These are phyloP conservation scores for Tagetes erecta DNA, from an alignment of 129 eudicot genomes.

Conservation along the genomic window DNA sequence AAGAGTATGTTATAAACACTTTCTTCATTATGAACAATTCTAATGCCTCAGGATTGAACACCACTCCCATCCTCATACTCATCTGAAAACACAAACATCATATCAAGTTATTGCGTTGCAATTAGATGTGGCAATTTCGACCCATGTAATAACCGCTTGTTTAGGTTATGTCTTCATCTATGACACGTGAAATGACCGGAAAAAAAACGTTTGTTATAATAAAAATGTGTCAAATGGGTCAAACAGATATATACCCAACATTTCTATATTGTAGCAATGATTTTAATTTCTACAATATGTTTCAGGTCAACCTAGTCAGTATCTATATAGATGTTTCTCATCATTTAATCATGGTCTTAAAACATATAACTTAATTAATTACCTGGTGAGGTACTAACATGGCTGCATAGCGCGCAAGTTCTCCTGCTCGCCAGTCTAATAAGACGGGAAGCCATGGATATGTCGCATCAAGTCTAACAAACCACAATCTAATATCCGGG, in stretches of 20 bases:
- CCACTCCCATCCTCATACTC: conserved; percentile 88
- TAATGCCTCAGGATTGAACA: conserved; percentile 89
- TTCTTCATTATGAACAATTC: conserved; percentile 88
- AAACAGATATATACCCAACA: not conserved
- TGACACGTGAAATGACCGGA: not conserved
- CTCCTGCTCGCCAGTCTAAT: conserved; percentile 97
- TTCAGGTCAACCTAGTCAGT: not conserved
- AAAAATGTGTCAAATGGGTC: not conserved
- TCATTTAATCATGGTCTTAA: not conserved
- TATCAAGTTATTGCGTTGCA: not conserved
- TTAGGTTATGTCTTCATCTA: not conserved
- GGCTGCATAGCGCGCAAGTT: conserved; percentile 95
- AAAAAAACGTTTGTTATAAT: not conserved
- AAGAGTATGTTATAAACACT: conserved; percentile 72
- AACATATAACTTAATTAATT: not conserved
- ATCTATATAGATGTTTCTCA: not conserved
- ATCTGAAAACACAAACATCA: conserved; percentile 48
- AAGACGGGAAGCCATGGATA: conserved; percentile 90
- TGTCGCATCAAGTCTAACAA: conserved; percentile 80
- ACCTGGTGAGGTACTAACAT: conserved; percentile 98
- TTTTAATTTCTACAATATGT: not conserved
- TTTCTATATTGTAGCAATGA: not conserved
- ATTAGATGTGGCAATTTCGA: not conserved
- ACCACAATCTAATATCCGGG: conserved; percentile 92
- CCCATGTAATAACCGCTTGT: not conserved